These are phyloP conservation scores for Stevia rebaudiana DNA, from an alignment of 140 eudicot species.

Conservation along the genomic window DNA sequence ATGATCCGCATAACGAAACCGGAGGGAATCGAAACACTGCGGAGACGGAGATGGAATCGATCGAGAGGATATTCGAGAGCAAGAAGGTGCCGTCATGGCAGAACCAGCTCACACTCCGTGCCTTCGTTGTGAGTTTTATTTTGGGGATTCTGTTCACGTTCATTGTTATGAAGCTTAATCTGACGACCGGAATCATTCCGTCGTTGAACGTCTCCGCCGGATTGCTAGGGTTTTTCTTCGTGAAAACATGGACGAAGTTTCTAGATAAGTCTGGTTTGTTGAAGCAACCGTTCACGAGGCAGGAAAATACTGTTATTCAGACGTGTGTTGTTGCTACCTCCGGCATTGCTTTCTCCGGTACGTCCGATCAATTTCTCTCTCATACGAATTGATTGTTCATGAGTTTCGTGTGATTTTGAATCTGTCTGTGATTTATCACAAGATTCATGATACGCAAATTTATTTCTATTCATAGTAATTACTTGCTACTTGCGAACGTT, in stretches of 20 bases:
- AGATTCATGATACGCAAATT: neutral
- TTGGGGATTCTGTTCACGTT: constrained; percentile 73
- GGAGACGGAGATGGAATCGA: constrained; percentile 24
- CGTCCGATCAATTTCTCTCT: neutral
- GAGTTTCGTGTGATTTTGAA: neutral
- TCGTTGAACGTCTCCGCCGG: constrained; percentile 93
- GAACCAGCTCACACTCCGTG: constrained; percentile 68
- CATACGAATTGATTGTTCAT: neutral
- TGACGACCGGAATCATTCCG: constrained; percentile 90
- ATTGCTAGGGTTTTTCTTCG: constrained; percentile 74
- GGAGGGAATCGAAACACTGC: neutral
- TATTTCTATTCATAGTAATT: neutral
- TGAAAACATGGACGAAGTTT: constrained; percentile 82
- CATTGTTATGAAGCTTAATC: constrained; percentile 87
- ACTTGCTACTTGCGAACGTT: neutral
- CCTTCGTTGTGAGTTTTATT: constrained; percentile 57
- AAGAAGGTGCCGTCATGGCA: constrained; percentile 85
- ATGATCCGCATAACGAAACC: neutral
- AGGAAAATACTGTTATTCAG: constrained; percentile 93
- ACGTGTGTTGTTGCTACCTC: constrained; percentile 92
- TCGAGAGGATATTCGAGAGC: constrained; percentile 64
- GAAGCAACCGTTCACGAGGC: constrained; percentile 81
- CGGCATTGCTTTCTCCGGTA: constrained; percentile 93
- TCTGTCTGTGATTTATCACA: neutral
- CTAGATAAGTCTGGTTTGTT: constrained; percentile 64